These are phyloP conservation scores for Mycena filopes DNA, from an alignment of 768 basidiomycete species.

Conservation along the genomic window DNA sequence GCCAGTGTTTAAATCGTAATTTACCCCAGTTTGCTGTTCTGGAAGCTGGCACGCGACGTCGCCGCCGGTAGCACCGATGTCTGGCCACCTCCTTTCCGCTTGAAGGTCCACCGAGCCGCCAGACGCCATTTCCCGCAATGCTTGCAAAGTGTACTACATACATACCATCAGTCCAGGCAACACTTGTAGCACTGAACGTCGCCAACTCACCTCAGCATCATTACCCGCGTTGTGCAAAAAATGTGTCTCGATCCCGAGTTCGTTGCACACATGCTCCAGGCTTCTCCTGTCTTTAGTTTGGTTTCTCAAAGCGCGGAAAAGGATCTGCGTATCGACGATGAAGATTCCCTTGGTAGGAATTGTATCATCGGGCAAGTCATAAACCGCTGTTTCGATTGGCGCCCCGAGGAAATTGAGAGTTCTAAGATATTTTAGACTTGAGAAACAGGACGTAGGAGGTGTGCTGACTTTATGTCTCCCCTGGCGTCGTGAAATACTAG, in stretches of 20 bases:
- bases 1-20: no score
- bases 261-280: slow-evolving; percentile 58
- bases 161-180: no score
- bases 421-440: not conserved
- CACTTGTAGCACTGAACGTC: not conserved
- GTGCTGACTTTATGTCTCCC: slow-evolving; percentile 77
- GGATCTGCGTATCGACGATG: slow-evolving; percentile 60
- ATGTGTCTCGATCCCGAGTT: slow-evolving; percentile 53
- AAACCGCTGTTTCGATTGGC: slow-evolving; percentile 47
- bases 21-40: no score
- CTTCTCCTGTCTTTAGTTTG: slow-evolving; percentile 53
- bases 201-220: slow-evolving; percentile 49
- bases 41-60: no score
- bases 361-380: slow-evolving; percentile 58
- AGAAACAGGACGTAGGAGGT: not conserved
- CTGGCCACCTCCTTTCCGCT: slow-evolving; percentile 67
- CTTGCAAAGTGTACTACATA: slow-evolving; percentile 61
- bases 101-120: slow-evolving; percentile 64
- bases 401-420: slow-evolving; percentile 51
- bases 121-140: slow-evolving; percentile 60
- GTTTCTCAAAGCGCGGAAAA: slow-evolving; percentile 59
- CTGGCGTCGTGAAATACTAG: slow-evolving; percentile 84
- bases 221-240: slow-evolving; percentile 70
- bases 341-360: slow-evolving; percentile 53
- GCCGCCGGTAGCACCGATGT: slow-evolving; percentile 4